These are phyloP conservation scores for Ophiostoma sp. DNA, from an alignment of 2,329 filamentous ascomycete species.

Conservation along the genomic window DNA sequence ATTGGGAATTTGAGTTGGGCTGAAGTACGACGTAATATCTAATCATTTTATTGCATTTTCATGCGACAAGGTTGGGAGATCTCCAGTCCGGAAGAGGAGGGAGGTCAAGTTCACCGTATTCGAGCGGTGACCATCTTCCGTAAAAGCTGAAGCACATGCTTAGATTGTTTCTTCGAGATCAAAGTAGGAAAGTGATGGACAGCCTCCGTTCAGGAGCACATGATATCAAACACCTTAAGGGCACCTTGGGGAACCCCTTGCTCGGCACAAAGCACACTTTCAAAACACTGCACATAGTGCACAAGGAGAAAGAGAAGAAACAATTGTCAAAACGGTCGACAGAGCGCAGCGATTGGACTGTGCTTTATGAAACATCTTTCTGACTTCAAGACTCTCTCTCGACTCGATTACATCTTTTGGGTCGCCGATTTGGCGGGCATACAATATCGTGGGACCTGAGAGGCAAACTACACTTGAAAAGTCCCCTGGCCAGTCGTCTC, in stretches of 20 bases:
- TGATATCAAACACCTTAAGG: neutral
- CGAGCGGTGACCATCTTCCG: neutral
- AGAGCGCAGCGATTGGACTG: neutral
- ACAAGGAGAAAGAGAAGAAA: neutral
- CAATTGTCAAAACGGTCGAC: neutral
- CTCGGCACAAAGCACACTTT: constrained; percentile 14
- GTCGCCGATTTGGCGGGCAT: neutral
- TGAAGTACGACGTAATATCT: neutral
- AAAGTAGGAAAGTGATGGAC: neutral
- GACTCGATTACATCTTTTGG: neutral
- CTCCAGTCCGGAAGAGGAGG: neutral
- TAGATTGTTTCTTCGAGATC: neutral
- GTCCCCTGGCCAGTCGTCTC: neutral
- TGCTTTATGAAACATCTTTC: neutral
- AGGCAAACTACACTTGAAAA: neutral
- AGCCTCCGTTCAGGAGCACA: neutral
- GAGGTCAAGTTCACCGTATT: neutral
- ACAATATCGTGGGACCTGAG: neutral
- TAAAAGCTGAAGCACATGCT: neutral
- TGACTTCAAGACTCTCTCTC: neutral
- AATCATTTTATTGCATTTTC: neutral
- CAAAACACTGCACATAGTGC: neutral
- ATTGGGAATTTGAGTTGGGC: neutral
- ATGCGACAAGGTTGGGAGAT: neutral
- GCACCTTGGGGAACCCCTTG: constrained; percentile 5